These are phyloP conservation scores for Yarrowia bubula DNA, from an alignment of 805 yeast genomes.

Conservation along the genomic window DNA sequence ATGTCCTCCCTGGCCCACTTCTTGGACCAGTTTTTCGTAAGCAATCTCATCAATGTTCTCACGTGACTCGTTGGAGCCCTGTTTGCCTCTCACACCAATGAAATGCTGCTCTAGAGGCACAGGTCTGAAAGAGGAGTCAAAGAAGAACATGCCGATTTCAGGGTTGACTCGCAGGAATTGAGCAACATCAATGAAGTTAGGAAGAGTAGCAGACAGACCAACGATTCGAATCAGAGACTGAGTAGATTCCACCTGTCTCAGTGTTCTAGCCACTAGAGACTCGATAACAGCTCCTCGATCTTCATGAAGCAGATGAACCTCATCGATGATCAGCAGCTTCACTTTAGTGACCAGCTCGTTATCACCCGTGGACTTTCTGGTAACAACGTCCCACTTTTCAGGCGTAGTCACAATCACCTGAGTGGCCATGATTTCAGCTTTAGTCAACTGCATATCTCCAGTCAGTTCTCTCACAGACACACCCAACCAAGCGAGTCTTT, in stretches of 20 bases:
- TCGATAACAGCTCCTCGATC: constrained; percentile 98
- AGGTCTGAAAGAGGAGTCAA: constrained; percentile 90
- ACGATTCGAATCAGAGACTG: constrained; percentile 93
- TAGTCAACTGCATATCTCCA: constrained; percentile 92
- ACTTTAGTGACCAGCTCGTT: constrained; percentile 80
- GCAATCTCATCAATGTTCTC: constrained; percentile 73
- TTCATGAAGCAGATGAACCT: constrained; percentile 93
- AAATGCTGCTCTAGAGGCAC: constrained; percentile 88
- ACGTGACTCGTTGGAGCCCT: constrained; percentile 66
- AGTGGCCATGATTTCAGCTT: constrained; percentile 73
- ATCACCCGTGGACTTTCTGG: constrained; percentile 89
- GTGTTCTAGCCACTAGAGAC: constrained; percentile 88
- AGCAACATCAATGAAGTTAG: constrained; percentile 89
- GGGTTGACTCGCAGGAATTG: constrained; percentile 87
- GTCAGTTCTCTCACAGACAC: constrained; percentile 84
- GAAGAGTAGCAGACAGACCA: constrained; percentile 91
- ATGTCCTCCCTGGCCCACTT: constrained; percentile 58
- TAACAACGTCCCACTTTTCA: constrained; percentile 97
- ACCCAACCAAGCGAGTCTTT: constrained; percentile 79
- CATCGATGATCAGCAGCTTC: constrained; percentile 85
- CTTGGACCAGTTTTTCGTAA: constrained; percentile 70
- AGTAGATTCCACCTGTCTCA: constrained; percentile 90
- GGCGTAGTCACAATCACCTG: constrained; percentile 93
- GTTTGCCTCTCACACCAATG: constrained; percentile 81
- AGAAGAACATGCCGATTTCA: constrained; percentile 87